Percentiles rank a stretch among this genome's conserved stretches.
Evolutionary conservation across 1,284 basidiomycete species (phyloP).

Genomic region (Tranzscheliella williamsii): DNA sequence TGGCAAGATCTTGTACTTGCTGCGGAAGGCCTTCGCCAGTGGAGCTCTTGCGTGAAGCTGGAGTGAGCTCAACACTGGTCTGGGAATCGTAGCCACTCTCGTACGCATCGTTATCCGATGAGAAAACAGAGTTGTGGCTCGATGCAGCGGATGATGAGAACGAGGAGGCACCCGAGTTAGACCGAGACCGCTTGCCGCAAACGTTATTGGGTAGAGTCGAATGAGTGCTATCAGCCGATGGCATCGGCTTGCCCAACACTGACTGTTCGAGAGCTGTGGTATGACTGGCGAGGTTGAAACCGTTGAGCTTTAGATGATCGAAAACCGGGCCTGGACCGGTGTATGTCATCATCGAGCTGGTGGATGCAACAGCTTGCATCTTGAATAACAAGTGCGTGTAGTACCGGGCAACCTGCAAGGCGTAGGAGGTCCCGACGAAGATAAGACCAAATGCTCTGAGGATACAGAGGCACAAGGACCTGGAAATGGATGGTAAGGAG

Average conservation of each 20-base stretch:
- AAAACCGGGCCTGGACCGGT: constrained; percentile 5
- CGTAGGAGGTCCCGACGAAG: too few species aligned
- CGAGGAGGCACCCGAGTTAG: constrained; percentile 33
- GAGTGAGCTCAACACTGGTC: constrained; percentile 24
- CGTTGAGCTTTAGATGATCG: constrained; percentile 33
- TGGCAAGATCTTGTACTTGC: constrained; percentile 15
- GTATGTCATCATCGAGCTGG: background rate
- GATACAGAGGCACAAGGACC: too few species aligned
- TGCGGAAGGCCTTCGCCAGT: constrained; percentile 9
- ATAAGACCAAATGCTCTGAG: too few species aligned
- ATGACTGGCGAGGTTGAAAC: constrained; percentile 31
- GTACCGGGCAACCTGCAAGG: too few species aligned
- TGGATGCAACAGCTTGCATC: background rate
- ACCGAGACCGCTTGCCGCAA: constrained; percentile 36
- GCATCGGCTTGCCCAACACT: constrained; percentile 31
- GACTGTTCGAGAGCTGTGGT: constrained; percentile 39
- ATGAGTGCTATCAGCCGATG: constrained; percentile 1
- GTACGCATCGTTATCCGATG: constrained; percentile 15
- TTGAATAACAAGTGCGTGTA: too few species aligned
- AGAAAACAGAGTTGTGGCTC: constrained; percentile 37
- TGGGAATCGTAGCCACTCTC: constrained; percentile 21
- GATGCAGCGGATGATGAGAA: constrained; percentile 28
- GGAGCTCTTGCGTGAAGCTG: constrained; percentile 29
- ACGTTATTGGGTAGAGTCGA: constrained; percentile 6
- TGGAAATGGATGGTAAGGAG: too few species aligned